Conservation (phyloP, 2,329 filamentous ascomycete species). For the Ascochyta koolunga region DNA sequence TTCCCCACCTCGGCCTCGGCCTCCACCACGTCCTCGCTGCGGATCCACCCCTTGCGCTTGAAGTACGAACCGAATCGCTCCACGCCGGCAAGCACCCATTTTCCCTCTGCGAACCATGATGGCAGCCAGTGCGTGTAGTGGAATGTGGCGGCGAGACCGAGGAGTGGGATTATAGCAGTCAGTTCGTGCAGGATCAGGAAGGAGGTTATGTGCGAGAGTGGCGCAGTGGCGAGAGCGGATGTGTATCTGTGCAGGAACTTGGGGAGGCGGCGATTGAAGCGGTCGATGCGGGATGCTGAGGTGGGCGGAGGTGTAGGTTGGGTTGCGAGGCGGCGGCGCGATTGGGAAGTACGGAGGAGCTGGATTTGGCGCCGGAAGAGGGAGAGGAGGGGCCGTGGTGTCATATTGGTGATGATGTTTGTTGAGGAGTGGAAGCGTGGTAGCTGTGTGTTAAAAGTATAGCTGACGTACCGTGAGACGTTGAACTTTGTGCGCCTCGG, state of each 20-base stretch:
- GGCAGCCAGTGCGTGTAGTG: conserved; percentile 81
- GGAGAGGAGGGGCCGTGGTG: conserved; percentile 13
- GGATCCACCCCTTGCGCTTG: conserved; percentile 80
- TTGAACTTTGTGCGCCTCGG: conserved; percentile 9
- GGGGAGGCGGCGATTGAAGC: conserved; percentile 57
- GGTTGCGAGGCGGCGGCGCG: conserved; percentile 26
- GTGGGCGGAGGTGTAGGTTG: conserved; percentile 20
- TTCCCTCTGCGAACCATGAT: conserved; percentile 58
- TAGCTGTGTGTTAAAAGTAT: neutral
- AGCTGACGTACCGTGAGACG: conserved; percentile 5
- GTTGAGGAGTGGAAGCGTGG: neutral
- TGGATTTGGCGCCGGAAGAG: neutral
- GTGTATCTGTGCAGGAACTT: conserved; percentile 72
- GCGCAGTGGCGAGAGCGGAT: conserved; percentile 72
- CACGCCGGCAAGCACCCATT: conserved; percentile 67
- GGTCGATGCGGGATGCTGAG: conserved; percentile 41
- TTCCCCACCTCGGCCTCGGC: conserved; percentile 45
- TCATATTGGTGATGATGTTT: conserved; percentile 10
- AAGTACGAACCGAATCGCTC: conserved; percentile 79
- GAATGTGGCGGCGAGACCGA: conserved; percentile 76
- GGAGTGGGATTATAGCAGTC: conserved; percentile 80
- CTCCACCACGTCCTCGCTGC: conserved; percentile 56
- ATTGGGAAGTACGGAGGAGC: conserved; percentile 3
- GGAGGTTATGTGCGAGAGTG: conserved; percentile 79
- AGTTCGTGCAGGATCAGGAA: conserved; percentile 93